Evolutionary conservation across 2,329 filamentous ascomycete genomes (phyloP), one percentile per base, ranked within the genome.

Genomic region (Penicillium decumbens): DNA sequence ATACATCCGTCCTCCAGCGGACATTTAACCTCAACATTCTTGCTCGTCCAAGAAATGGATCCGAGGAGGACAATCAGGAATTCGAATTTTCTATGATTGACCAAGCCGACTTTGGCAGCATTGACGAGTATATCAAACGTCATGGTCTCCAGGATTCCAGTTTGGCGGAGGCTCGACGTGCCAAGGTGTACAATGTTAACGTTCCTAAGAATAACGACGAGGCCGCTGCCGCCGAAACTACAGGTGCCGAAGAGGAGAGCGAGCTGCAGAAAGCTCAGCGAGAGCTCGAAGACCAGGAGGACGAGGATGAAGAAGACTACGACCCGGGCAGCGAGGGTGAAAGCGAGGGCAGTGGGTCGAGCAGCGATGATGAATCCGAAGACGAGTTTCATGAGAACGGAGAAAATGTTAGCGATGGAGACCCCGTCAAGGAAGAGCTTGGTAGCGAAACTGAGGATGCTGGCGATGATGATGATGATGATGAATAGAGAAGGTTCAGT

Each of bases 71-170:
- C 27, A 67, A 68, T 1, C 74, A 80, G 58, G 82, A 85, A 55
- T 72, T 81, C 15, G 82, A 85, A 56, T 83, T 85, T 56, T 78
- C 77, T 37, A 85, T 85, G 82, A 71, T 85, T 37, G 82, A 85
- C 55, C 82, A 85, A 59, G 78, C 76, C 7, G 79, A 85, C 60
- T 84, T 79, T 56, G 71, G 75, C 0, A 81, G 80, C 13, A 84
- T 85, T 41, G 81, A 84, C 54, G 72, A 73, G 4, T 85, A 84
- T 54, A 74, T 85, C 50, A 82, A 82, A 64, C 72, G 75, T 27
- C 81, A 84, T 59, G 73, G 75, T 5, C 68, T 85, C 28, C 81
- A 85, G 47, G 82, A 85, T 60, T 80, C 81, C 2, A 83, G 80
- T 60, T 73, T 85, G 67, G 82, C 82, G 1, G 81, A 79, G 24